Evolutionary conservation across 192 early-diverging fungal genomes (phyloP), one percentile per base, ranked within the genome.

Genomic region (Umbelopsis vinacea): DNA sequence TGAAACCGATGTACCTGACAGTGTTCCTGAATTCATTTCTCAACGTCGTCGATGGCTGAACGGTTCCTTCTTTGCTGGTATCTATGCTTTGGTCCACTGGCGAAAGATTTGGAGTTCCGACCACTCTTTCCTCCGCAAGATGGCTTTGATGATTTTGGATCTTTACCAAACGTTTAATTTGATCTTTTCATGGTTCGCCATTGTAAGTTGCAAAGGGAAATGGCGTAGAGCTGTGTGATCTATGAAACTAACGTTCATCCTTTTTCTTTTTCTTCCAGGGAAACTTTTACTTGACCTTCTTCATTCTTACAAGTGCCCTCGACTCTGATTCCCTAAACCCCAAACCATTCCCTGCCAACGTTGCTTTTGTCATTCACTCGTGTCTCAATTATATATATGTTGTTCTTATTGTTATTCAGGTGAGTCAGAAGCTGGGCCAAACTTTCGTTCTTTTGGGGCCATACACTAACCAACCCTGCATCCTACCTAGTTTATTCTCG

Each of bases 241-340:
- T 6, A 24, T 26, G n/a, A 19, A 57, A 22, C 57, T 22, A 66
- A 71, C 45, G n/a, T n/a, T n/a, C 19, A 70, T 17, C 63, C 67
- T 74, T 5, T 77, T 35, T 47, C 50, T 45, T 69, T 40, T 0
- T 67, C 0, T 81, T n/a, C n/a, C n/a, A 83, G 86, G 91, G 88
- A 43, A 95, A 95, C 82, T 94, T 97, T 75, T 97, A 96, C 76
- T 85, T 97, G 70, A 90, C 91, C 6, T 97, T 96, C 85, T 92
- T 83, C 78, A 96, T 97, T 82, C 83, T 97, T 70, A 84, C 79
- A 19, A 85, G 83, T 23, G 85, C 85, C 23, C 82, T 88, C 48
- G 72, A 83, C 73, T 82, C 70, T 48, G 46, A 17, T 54, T 57
- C 29, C 29, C 76, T 46, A 72, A 60, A 17, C 37, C 67, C 38